phyloP scores from a whole-genome alignment of 352 stramenopile genomes.

The Phytopythium boreale region DNA sequence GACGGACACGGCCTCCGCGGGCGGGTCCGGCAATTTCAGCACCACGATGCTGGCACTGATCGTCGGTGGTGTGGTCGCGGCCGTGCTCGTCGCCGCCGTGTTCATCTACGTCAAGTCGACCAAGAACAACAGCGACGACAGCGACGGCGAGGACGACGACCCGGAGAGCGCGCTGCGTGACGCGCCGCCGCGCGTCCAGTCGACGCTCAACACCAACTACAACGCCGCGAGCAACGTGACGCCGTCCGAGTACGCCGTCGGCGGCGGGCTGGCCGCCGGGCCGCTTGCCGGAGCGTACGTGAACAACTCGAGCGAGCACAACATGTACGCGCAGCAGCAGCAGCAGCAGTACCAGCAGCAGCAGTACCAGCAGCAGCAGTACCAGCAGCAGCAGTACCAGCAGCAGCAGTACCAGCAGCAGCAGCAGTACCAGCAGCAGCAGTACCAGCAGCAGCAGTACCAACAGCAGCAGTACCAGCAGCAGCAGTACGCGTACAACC shows the following conservation, averaged over 20 bases:
- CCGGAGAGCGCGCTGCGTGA: slow-evolving; percentile 14
- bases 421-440: slow-evolving; percentile 1
- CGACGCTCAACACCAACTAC: slow-evolving; percentile 29
- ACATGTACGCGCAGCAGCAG: slow-evolving; percentile 3
- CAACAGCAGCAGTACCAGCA: background rate
- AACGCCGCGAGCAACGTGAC: slow-evolving; percentile 31
- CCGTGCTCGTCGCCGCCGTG: slow-evolving; percentile 37
- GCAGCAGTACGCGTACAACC: slow-evolving; percentile 19
- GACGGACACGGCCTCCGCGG: slow-evolving; percentile 25
- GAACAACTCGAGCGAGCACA: slow-evolving; percentile 15
- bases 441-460: slow-evolving; percentile 5
- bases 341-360: slow-evolving; percentile 6
- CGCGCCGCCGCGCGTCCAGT: slow-evolving; percentile 10
- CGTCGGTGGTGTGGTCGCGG: slow-evolving; percentile 37
- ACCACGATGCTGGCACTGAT: slow-evolving; percentile 42
- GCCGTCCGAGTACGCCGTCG: slow-evolving; percentile 16
- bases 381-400: slow-evolving; percentile 2
- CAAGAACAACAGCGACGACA: slow-evolving; percentile 25
- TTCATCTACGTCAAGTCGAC: slow-evolving; percentile 54
- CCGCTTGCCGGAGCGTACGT: slow-evolving; percentile 1
- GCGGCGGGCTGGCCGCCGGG: slow-evolving; percentile 4
- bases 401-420: slow-evolving; percentile 13
- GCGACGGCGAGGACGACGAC: slow-evolving; percentile 29
- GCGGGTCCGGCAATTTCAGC: slow-evolving; percentile 16
- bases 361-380: slow-evolving; percentile 7